Percentiles rank a stretch among this genome's conserved stretches.
Conservation (phyloP, 2,329 filamentous ascomycete species). For the Colletotrichum horii region DNA sequence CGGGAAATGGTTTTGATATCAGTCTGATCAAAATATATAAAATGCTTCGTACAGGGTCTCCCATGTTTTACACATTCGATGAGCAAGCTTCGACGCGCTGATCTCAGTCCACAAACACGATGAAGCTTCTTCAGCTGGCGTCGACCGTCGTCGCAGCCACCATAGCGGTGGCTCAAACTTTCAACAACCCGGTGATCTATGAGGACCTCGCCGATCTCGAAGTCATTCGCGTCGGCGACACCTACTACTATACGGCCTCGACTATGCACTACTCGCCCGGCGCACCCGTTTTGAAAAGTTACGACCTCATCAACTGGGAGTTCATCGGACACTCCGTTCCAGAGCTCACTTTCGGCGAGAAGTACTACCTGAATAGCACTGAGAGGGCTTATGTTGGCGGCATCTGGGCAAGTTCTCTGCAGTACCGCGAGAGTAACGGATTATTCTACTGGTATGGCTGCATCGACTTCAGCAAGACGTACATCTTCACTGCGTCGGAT, state of each 20-base stretch:
- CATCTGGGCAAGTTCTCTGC: slow-evolving; percentile 57
- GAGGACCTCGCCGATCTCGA: slow-evolving; percentile 57
- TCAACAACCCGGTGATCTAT: slow-evolving; percentile 54
- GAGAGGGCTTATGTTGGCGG: slow-evolving; percentile 54
- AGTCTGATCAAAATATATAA: background rate
- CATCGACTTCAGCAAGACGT: slow-evolving; percentile 20
- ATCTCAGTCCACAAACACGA: background rate
- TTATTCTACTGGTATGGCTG: slow-evolving; percentile 25
- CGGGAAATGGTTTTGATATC: too few species aligned
- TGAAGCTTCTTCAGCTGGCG: background rate
- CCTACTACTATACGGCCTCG: slow-evolving; percentile 55
- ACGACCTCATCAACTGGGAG: slow-evolving; percentile 53
- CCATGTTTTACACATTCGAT: background rate
- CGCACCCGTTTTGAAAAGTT: slow-evolving; percentile 53
- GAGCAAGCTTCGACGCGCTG: background rate
- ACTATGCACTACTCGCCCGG: slow-evolving; percentile 56
- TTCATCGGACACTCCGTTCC: slow-evolving; percentile 40
- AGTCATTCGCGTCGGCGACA: slow-evolving; percentile 40
- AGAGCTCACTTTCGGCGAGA: slow-evolving; percentile 42
- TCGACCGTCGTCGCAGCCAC: background rate
- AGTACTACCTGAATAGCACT: slow-evolving; percentile 48
- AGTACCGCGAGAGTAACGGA: slow-evolving; percentile 22
- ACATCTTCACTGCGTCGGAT: slow-evolving; percentile 20
- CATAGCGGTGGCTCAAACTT: slow-evolving; percentile 21
- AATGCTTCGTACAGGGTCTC: background rate